Conservation (phyloP, 1,284 basidiomycete species). For the Rhodotorula sp. region DNA sequence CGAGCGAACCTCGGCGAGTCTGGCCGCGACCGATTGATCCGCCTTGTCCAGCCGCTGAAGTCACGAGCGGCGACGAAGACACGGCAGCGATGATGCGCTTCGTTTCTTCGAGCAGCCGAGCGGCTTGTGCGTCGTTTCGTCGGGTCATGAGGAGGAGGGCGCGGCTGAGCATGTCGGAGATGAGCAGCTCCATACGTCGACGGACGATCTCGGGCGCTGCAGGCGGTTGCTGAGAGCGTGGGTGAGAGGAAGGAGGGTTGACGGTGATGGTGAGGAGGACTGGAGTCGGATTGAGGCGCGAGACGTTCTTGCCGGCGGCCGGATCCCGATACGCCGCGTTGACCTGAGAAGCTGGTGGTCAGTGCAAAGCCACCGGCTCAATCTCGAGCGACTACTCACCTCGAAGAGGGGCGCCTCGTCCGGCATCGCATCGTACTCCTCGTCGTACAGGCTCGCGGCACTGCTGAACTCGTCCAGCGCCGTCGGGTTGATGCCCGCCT, state of each 20-base stretch:
- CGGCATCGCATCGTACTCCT: slow-evolving; percentile 61
- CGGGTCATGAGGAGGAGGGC: slow-evolving; percentile 82
- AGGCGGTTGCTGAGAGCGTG: slow-evolving; percentile 48
- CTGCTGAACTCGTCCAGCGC: slow-evolving; percentile 60
- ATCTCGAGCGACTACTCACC: slow-evolving; percentile 1
- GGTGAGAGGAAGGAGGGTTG: slow-evolving; percentile 51
- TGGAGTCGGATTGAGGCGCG: slow-evolving; percentile 73
- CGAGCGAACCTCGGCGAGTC: neutral
- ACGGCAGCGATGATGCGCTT: slow-evolving; percentile 67
- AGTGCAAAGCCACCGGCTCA: neutral
- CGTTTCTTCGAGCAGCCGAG: slow-evolving; percentile 82
- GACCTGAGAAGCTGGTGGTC: slow-evolving; percentile 57
- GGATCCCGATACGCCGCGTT: slow-evolving; percentile 92
- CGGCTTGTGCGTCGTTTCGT: slow-evolving; percentile 79
- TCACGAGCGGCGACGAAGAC: slow-evolving; percentile 24
- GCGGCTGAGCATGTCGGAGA: slow-evolving; percentile 91
- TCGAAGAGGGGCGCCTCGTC: slow-evolving; percentile 72
- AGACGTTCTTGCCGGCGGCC: slow-evolving; percentile 70
- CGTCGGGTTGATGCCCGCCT: slow-evolving; percentile 46
- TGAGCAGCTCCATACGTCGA: slow-evolving; percentile 87
- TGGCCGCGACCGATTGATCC: neutral
- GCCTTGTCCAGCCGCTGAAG: neutral
- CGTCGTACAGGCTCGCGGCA: slow-evolving; percentile 35
- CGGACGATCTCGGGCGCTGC: slow-evolving; percentile 79
- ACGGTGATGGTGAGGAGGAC: slow-evolving; percentile 84